Percentiles rank a stretch among this genome's conserved stretches.
Evolutionary conservation across 768 basidiomycete genomes (phyloP).

Genomic region (Rhodotorula graminis): DNA sequence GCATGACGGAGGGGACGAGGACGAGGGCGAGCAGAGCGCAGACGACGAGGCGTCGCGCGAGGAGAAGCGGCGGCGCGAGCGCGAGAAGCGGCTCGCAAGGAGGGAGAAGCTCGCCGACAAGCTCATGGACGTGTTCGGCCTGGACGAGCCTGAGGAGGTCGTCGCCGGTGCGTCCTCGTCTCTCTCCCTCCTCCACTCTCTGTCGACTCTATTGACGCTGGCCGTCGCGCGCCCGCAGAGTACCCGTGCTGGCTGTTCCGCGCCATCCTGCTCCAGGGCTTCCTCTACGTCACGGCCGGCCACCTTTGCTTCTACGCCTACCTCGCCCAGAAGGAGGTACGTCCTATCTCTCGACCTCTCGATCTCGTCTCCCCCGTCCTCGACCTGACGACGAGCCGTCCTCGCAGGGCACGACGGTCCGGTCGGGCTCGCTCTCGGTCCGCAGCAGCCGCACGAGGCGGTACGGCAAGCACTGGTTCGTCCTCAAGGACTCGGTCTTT

Average conservation of each 20-base stretch:
- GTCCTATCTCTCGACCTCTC: neutral
- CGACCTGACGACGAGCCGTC: conserved; percentile 48
- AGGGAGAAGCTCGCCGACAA: conserved; percentile 68
- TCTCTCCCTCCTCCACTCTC: neutral
- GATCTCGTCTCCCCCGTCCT: too few species aligned
- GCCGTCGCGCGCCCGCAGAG: neutral
- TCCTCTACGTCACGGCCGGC: conserved; percentile 90
- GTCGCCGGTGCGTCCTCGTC: conserved; percentile 57
- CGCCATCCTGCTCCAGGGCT: conserved; percentile 79
- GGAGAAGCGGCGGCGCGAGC: neutral
- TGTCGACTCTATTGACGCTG: neutral
- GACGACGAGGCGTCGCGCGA: neutral
- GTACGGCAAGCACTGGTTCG: conserved; percentile 93
- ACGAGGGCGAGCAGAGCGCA: neutral
- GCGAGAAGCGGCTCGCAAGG: neutral
- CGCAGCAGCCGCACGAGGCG: conserved; percentile 77
- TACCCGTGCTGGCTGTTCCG: conserved; percentile 41
- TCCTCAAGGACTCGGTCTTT: conserved; percentile 88
- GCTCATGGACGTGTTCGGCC: conserved; percentile 77
- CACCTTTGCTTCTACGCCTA: conserved; percentile 77
- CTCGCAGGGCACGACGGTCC: conserved; percentile 77
- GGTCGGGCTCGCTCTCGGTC: conserved; percentile 84
- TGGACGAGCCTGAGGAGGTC: conserved; percentile 77
- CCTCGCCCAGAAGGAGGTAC: conserved; percentile 35
- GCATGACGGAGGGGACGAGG: neutral